Evolutionary conservation across 176 grass and related monocot genomes (phyloP).

Genomic region (Raddia guianensis): DNA sequence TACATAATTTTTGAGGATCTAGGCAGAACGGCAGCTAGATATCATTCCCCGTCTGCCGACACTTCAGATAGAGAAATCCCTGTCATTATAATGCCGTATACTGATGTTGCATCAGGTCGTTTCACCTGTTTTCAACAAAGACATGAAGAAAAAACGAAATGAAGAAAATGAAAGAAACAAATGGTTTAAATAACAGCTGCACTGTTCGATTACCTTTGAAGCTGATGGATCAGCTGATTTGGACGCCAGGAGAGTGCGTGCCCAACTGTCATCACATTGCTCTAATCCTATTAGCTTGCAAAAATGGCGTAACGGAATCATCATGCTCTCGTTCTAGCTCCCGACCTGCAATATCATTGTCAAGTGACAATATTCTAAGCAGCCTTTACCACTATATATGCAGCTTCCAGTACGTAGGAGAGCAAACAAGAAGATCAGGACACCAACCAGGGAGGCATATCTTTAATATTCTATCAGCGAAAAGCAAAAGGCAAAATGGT

Average conservation of each 20-base stretch:
- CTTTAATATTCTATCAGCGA: slow-evolving; percentile 32
- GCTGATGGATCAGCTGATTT: slow-evolving; percentile 34
- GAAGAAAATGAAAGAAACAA: slow-evolving; percentile 32
- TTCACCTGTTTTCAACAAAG: slow-evolving; percentile 35
- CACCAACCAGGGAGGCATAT: background rate
- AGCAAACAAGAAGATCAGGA: slow-evolving; percentile 31
- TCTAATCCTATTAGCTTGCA: slow-evolving; percentile 33
- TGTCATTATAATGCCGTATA: slow-evolving; percentile 24
- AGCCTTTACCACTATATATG: background rate
- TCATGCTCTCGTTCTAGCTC: slow-evolving; percentile 25
- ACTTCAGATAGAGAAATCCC: slow-evolving; percentile 27
- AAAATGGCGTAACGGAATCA: slow-evolving; percentile 42
- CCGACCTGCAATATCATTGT: slow-evolving; percentile 30
- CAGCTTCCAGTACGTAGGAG: slow-evolving; percentile 8
- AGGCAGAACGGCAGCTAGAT: slow-evolving; percentile 17
- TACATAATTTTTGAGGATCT: slow-evolving; percentile 12
- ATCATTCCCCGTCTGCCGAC: slow-evolving; percentile 49
- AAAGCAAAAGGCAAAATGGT: background rate
- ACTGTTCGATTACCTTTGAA: slow-evolving; percentile 34
- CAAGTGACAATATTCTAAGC: slow-evolving; percentile 33
- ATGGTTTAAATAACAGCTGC: slow-evolving; percentile 22
- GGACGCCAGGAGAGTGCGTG: slow-evolving; percentile 30
- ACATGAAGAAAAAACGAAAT: slow-evolving; percentile 18
- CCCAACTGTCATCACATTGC: slow-evolving; percentile 38
- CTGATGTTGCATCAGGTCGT: slow-evolving; percentile 38